Percentiles rank a stretch among this genome's conserved stretches.
phyloP scores from a whole-genome alignment of 2,329 filamentous ascomycete species.

The Paraphaeosphaeria sporulosa region DNA sequence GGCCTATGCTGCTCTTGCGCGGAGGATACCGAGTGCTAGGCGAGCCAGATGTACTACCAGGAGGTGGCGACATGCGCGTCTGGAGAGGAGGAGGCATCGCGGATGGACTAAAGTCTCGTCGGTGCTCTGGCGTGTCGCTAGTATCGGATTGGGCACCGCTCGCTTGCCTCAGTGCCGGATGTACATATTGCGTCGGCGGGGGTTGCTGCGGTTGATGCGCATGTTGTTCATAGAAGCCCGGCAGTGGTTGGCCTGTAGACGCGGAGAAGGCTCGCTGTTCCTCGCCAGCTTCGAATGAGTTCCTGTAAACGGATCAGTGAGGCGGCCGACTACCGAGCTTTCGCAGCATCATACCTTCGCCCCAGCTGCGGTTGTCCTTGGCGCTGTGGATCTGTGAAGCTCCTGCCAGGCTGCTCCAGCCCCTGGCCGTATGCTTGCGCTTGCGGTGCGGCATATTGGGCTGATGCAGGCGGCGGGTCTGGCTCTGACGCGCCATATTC shows the following conservation, averaged over 20 bases:
- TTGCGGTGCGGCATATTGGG: slow-evolving; percentile 42
- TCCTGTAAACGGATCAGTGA: slow-evolving; percentile 24
- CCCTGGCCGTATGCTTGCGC: slow-evolving; percentile 54
- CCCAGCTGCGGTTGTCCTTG: slow-evolving; percentile 33
- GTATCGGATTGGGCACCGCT: slow-evolving; percentile 40
- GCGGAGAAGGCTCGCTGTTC: slow-evolving; percentile 60
- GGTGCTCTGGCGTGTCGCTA: slow-evolving; percentile 47
- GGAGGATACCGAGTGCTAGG: slow-evolving; percentile 61
- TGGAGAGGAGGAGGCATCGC: slow-evolving; percentile 60
- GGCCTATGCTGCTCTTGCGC: slow-evolving; percentile 68
- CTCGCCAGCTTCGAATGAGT: slow-evolving; percentile 64
- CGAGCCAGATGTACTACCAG: slow-evolving; percentile 37
- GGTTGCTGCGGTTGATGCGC: slow-evolving; percentile 21
- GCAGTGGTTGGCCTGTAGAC: slow-evolving; percentile 30
- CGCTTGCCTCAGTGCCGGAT: slow-evolving; percentile 28
- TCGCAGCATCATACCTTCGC: slow-evolving; percentile 27
- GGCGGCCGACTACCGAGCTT: background rate
- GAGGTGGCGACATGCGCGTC: slow-evolving; percentile 51
- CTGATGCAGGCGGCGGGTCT: slow-evolving; percentile 50
- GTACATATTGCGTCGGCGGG: slow-evolving; percentile 19
- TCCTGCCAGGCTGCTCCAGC: slow-evolving; percentile 38
- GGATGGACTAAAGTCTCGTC: slow-evolving; percentile 61
- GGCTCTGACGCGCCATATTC: slow-evolving; percentile 60
- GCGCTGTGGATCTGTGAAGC: slow-evolving; percentile 52
- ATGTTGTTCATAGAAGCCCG: slow-evolving; percentile 18